These are phyloP conservation scores for Xylaria nigripes DNA, from an alignment of 495 filamentous ascomycete species.

Conservation along the genomic window DNA sequence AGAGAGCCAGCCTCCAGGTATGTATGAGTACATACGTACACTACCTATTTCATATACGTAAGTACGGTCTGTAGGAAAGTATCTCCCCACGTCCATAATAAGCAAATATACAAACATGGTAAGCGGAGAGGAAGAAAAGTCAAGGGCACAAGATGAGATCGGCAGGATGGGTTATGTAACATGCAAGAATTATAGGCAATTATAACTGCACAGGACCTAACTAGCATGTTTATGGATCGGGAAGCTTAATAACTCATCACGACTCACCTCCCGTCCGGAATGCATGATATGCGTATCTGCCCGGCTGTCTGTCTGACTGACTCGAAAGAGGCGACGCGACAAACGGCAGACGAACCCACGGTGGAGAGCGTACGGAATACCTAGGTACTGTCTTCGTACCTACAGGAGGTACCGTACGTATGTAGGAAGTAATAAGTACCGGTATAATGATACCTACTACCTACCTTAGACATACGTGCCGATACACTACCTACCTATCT, in stretches of 20 bases:
- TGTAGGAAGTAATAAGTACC: no score
- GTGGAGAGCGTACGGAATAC: constrained; percentile 21
- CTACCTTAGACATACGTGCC: no score
- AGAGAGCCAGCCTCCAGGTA: no score
- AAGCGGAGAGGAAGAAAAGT: background rate
- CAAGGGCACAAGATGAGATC: constrained; percentile 7
- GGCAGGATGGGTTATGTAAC: constrained; percentile 7
- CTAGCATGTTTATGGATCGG: background rate
- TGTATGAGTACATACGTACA: no score
- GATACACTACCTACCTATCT: no score
- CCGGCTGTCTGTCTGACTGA: background rate
- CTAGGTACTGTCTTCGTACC: no score
- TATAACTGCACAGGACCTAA: background rate
- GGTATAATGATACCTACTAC: no score
- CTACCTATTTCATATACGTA: no score
- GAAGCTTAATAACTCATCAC: background rate
- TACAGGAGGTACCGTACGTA: no score
- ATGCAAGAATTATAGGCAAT: background rate
- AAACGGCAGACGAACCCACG: background rate
- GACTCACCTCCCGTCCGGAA: constrained; percentile 7
- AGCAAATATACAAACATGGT: no score
- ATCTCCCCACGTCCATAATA: no score
- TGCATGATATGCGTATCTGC: constrained; percentile 12
- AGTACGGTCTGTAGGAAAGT: background rate
- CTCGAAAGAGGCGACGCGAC: background rate